Conservation (phyloP, 2,329 filamentous ascomycete genomes). For the Mycosphaerella sp. region DNA sequence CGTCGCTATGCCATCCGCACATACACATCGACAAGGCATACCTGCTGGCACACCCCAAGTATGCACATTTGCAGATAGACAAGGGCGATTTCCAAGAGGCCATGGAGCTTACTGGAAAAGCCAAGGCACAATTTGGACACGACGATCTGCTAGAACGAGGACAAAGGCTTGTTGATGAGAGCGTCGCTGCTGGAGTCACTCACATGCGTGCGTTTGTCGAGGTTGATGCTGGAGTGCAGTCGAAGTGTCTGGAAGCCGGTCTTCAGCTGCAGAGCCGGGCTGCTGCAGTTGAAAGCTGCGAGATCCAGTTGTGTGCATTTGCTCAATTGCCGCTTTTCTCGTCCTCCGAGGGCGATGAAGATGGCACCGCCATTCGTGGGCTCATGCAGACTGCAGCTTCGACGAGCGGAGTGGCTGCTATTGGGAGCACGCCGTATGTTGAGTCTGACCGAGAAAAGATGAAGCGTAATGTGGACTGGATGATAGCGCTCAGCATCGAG, state of each 20-base stretch:
- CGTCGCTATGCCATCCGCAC: constrained; percentile 63
- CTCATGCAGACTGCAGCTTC: constrained; percentile 45
- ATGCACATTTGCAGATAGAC: constrained; percentile 53
- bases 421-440: constrained; percentile 66
- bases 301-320: constrained; percentile 63
- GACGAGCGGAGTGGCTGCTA: constrained; percentile 46
- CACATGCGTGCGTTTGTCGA: constrained; percentile 66
- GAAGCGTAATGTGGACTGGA: constrained; percentile 57
- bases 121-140: constrained; percentile 57
- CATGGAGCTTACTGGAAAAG: constrained; percentile 50
- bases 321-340: constrained; percentile 64
- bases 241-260: constrained; percentile 53
- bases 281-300: constrained; percentile 48
- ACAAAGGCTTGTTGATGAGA: constrained; percentile 59
- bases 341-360: constrained; percentile 33
- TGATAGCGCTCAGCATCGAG: constrained; percentile 49
- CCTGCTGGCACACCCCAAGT: constrained; percentile 53
- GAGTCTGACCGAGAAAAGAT: constrained; percentile 48
- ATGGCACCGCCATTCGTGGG: constrained; percentile 45
- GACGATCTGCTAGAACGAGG: constrained; percentile 60
- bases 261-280: constrained; percentile 46
- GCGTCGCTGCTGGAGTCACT: constrained; percentile 58
- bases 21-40: constrained; percentile 66
- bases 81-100: constrained; percentile 61
- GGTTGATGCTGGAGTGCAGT: constrained; percentile 55